Percentiles rank a stretch among this genome's conserved stretches.
Evolutionary conservation across 352 stramenopile genomes (phyloP).

Genomic region (Globisporangium carolinianum): DNA sequence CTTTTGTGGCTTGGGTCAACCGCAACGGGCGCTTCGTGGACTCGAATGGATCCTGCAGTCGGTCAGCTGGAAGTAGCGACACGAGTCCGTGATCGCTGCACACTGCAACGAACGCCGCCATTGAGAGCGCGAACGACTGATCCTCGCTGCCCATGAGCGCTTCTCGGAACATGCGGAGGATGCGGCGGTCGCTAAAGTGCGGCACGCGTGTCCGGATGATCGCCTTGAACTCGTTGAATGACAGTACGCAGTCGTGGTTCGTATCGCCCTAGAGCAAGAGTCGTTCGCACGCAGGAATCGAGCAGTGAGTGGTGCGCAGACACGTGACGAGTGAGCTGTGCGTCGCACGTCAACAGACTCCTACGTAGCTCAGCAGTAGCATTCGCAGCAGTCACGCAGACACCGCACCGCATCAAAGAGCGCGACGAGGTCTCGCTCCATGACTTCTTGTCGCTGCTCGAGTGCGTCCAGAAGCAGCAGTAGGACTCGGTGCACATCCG

Average conservation of each 20-base stretch:
- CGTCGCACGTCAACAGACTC: not conserved
- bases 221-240: slow-evolving; percentile 54
- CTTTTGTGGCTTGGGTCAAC: not conserved
- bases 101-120: slow-evolving; percentile 58
- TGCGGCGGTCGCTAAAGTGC: slow-evolving; percentile 55
- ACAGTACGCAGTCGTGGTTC: slow-evolving; percentile 70
- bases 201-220: slow-evolving; percentile 53
- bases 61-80: slow-evolving; percentile 52
- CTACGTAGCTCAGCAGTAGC: not conserved
- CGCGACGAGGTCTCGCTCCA: slow-evolving; percentile 37
- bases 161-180: slow-evolving; percentile 75
- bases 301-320: too few relatives aligned
- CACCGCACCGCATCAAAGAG: slow-evolving; percentile 45
- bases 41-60: slow-evolving; percentile 42
- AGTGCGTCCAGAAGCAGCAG: slow-evolving; percentile 49
- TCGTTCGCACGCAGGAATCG: too few relatives aligned
- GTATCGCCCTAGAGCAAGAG: slow-evolving; percentile 33
- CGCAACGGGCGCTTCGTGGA: not conserved
- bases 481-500: slow-evolving; percentile 50
- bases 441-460: slow-evolving; percentile 45
- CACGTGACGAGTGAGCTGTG: too few relatives aligned
- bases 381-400: not conserved
- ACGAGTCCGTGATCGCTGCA: slow-evolving; percentile 71
- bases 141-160: slow-evolving; percentile 49
- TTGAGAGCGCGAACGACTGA: slow-evolving; percentile 71